These are phyloP conservation scores for Myrmaecium sp. DNA, from an alignment of 2,329 filamentous ascomycete species.

Conservation along the genomic window DNA sequence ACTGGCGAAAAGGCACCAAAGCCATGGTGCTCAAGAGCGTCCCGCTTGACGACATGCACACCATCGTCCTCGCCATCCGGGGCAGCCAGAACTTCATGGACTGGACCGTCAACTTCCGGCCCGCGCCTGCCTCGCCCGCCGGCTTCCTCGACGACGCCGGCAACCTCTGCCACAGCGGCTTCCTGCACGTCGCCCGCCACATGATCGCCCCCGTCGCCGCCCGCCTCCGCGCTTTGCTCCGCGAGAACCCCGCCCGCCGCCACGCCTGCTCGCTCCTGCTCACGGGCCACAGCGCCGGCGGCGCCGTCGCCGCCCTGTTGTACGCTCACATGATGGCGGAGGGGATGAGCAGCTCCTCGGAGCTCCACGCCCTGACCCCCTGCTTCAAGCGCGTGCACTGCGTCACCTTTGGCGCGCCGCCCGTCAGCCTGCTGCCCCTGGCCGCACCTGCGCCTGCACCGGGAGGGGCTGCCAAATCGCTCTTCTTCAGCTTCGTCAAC, in stretches of 20 bases:
- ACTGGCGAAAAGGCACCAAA: slow-evolving; percentile 61
- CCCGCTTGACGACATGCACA: slow-evolving; percentile 59
- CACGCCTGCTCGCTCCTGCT: slow-evolving; percentile 54
- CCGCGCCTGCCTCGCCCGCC: slow-evolving; percentile 44
- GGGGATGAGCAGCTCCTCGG: slow-evolving; percentile 41
- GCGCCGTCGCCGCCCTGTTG: slow-evolving; percentile 63
- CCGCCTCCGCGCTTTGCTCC: slow-evolving; percentile 49
- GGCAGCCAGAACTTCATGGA: slow-evolving; percentile 69
- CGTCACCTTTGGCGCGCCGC: slow-evolving; percentile 71
- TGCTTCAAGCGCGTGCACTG: slow-evolving; percentile 70
- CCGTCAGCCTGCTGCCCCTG: slow-evolving; percentile 55
- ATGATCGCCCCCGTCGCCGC: slow-evolving; percentile 61
- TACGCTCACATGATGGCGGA: slow-evolving; percentile 65
- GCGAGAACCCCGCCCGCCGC: slow-evolving; percentile 51
- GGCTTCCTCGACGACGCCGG: slow-evolving; percentile 62
- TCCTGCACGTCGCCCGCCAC: slow-evolving; percentile 55
- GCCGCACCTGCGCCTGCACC: slow-evolving; percentile 32
- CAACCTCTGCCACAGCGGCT: slow-evolving; percentile 69
- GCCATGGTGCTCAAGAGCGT: slow-evolving; percentile 74
- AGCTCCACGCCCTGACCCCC: slow-evolving; percentile 50
- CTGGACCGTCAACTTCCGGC: slow-evolving; percentile 70
- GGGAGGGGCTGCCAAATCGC: slow-evolving; percentile 36
- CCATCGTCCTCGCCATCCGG: slow-evolving; percentile 69
- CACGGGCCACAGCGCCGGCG: slow-evolving; percentile 74
- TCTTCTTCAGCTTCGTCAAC: slow-evolving; percentile 70